Percentiles rank a stretch among this genome's conserved stretches.
Evolutionary conservation across 495 filamentous ascomycete genomes (phyloP).

Genomic region (Neurospora sp.): DNA sequence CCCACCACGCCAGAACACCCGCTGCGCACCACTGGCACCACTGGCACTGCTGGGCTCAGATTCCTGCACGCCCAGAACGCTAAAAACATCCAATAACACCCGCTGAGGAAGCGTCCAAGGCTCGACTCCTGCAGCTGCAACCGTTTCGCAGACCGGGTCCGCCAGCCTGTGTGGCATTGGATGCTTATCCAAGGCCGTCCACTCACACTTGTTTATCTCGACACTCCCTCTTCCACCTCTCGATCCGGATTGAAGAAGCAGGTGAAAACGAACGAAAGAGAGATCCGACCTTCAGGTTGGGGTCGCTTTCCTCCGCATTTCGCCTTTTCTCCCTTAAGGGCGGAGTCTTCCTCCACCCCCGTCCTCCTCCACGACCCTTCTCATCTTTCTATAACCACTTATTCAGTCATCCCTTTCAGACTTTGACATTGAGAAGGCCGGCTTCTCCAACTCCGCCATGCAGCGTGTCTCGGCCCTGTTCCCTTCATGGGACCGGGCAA

Average conservation of each 20-base stretch:
- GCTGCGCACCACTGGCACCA: not conserved
- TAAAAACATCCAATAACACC: not conserved
- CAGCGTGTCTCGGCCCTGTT: constrained; percentile 41
- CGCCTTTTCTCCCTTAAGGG: not conserved
- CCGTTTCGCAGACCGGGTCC: not conserved
- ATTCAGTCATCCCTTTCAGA: not conserved
- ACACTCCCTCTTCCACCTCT: not conserved
- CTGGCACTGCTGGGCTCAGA: not conserved
- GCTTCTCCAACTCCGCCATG: constrained; percentile 25
- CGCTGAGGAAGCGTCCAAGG: not conserved
- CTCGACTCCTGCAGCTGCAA: not conserved
- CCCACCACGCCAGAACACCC: not conserved
- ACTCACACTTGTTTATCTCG: not conserved
- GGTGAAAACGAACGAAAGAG: not conserved
- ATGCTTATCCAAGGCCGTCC: not conserved
- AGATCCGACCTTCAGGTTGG: constrained; percentile 6
- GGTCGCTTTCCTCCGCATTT: not conserved
- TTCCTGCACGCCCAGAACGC: not conserved
- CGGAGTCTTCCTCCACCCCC: not conserved
- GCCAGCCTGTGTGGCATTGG: not conserved
- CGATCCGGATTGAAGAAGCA: not conserved
- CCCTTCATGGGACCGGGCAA: constrained; percentile 39
- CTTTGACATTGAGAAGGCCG: constrained; percentile 1
- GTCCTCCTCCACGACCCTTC: not conserved
- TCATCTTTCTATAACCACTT: not conserved